Conservation (phyloP, 176 grass and related monocot species). For the Areca catechu region DNA sequence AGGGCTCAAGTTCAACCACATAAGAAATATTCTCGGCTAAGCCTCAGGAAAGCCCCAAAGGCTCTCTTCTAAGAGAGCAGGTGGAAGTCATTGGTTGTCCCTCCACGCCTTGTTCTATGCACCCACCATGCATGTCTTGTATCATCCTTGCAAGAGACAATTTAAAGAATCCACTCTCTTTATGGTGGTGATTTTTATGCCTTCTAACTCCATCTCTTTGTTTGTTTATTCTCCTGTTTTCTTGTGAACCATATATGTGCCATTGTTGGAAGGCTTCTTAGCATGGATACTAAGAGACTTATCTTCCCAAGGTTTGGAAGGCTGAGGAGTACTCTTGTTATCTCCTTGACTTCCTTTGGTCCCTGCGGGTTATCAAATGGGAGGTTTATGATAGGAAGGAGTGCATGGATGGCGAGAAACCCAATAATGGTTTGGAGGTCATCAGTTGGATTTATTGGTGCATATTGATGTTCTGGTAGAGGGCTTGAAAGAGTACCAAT, state of each 20-base stretch:
- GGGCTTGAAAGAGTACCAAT: no score
- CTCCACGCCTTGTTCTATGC: no score
- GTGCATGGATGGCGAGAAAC: no score
- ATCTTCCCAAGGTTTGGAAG: neutral
- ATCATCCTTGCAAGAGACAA: neutral
- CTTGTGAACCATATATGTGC: conserved; percentile 9
- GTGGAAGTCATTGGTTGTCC: neutral
- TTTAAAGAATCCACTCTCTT: neutral
- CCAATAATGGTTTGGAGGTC: no score
- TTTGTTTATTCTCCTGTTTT: conserved; percentile 28
- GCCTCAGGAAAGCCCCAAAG: neutral
- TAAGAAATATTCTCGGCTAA: conserved; percentile 19
- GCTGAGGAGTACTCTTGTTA: neutral
- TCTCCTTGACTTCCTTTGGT: neutral
- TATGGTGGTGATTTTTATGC: neutral
- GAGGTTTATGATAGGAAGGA: no score
- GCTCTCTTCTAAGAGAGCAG: conserved; percentile 14
- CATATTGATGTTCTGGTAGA: no score
- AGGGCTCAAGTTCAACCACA: conserved; percentile 53
- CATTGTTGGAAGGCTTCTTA: no score
- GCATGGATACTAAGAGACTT: neutral
- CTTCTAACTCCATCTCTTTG: conserved; percentile 5
- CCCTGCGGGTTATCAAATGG: no score
- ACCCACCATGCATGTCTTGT: neutral
- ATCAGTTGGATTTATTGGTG: no score